phyloP scores from a whole-genome alignment of 2,329 filamentous ascomycete genomes.

The Beauveria brongniartii region DNA sequence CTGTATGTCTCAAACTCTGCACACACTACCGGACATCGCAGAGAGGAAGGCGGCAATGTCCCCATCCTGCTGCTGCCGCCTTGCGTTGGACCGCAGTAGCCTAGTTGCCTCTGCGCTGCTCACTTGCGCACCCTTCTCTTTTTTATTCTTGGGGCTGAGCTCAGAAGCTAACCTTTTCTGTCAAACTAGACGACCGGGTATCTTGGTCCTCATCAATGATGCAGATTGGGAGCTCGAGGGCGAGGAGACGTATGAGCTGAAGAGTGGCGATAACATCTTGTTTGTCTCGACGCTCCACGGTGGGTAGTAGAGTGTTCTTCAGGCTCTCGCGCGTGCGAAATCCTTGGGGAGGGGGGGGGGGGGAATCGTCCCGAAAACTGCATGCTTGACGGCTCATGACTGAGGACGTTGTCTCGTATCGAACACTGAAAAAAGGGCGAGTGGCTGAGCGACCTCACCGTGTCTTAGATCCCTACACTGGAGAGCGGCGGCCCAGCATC shows the following conservation, averaged over 20 bases:
- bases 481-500: background rate
- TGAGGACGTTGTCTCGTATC: background rate
- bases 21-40: background rate
- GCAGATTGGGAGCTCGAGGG: constrained; percentile 98
- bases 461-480: constrained; percentile 9
- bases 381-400: background rate
- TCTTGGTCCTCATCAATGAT: constrained; percentile 94
- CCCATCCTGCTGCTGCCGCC: background rate
- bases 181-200: constrained; percentile 70
- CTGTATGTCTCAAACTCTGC: constrained; percentile 57
- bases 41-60: background rate
- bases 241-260: constrained; percentile 81
- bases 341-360: background rate
- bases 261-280: constrained; percentile 75
- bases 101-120: background rate
- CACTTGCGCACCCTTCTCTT: background rate
- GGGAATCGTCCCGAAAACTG: background rate
- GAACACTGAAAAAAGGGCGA: background rate
- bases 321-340: background rate
- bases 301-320: constrained; percentile 57
- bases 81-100: background rate
- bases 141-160: background rate
- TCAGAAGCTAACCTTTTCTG: background rate
- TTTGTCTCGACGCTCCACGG: constrained; percentile 97
- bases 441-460: background rate